Evolutionary conservation across 192 early-diverging fungal species (phyloP), one percentile per base, ranked within the genome.

Genomic region (Podila minutissima): DNA sequence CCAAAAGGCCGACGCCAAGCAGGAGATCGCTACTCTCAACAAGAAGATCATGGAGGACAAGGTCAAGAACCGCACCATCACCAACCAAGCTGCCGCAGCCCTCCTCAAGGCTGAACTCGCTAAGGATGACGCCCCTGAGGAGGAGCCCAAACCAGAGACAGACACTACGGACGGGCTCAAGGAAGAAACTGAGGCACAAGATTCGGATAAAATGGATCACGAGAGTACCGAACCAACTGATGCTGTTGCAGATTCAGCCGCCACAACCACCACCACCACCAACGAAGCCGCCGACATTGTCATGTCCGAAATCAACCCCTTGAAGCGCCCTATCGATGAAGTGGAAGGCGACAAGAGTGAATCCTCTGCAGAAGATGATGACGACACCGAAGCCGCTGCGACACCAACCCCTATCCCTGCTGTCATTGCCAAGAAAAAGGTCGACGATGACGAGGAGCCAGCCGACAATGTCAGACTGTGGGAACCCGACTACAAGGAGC

Each of bases 401-500:
- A 79, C 81, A 49, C 73, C 83, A 12, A 75, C 81, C 15, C 72
- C 74, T 22, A 65, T 84, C 60, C 74, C 82, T 32, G 51, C 82
- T 72, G 68, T 74, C 41, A 62, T 77, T 66, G 70, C 77, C 38
- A 87, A 86, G 57, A 68, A 82, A 57, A 81, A 78, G 20, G 64
- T 29, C 37, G 74, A 72, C 35, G 76, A 76, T 48, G 86, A 91
- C 0, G 91, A 88, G 63, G 88, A 89, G 33, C 91, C 87, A 20
- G 85, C 86, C 33, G 88, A 92, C 19, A 89, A 88, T 22, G 84
- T 88, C 33, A 87, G 88, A 67, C 83, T 98, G 28, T 91, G 95
- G 85, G 94, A 96, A 82, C 72, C 85, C 3, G 94, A 92, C 29
- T 95, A 91, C 85, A 92, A 92, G 74, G 84, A 89, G 62, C 84